Conservation (phyloP, 1,284 basidiomycete genomes). For the Moesziomyces globuligerus region DNA sequence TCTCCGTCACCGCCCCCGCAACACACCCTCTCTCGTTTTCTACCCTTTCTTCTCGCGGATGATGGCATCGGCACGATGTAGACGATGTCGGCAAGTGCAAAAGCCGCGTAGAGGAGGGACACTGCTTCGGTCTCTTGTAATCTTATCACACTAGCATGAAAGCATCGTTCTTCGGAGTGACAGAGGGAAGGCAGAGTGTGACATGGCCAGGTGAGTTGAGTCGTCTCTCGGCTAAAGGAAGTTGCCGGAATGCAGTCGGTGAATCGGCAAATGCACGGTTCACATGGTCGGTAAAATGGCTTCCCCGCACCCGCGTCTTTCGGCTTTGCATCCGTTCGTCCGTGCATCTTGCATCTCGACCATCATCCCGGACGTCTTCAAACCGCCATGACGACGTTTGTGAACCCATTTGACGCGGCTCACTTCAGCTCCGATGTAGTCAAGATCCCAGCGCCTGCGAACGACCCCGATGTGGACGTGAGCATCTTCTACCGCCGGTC, state of each 20-base stretch:
- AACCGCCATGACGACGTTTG: constrained; percentile 7
- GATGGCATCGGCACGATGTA: no score
- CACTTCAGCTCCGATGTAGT: constrained; percentile 1
- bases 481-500: constrained; percentile 39
- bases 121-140: constrained; percentile 1
- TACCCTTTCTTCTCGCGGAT: background rate
- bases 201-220: no score
- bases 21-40: background rate
- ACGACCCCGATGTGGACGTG: constrained; percentile 21
- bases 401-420: constrained; percentile 23
- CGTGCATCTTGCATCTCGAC: constrained; percentile 1
- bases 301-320: background rate
- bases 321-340: no score
- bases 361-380: background rate
- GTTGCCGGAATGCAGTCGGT: background rate
- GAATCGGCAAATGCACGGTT: background rate
- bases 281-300: background rate
- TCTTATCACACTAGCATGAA: background rate
- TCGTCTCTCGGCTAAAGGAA: no score
- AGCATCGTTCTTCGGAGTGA: no score
- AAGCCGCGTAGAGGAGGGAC: no score
- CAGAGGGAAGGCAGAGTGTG: no score
- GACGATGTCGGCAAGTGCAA: no score
- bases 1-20: background rate
- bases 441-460: constrained; percentile 2